Evolutionary conservation across 306 rosid genomes (phyloP), one percentile per base, ranked within the genome.

Genomic region (Cucumis cinereus): DNA sequence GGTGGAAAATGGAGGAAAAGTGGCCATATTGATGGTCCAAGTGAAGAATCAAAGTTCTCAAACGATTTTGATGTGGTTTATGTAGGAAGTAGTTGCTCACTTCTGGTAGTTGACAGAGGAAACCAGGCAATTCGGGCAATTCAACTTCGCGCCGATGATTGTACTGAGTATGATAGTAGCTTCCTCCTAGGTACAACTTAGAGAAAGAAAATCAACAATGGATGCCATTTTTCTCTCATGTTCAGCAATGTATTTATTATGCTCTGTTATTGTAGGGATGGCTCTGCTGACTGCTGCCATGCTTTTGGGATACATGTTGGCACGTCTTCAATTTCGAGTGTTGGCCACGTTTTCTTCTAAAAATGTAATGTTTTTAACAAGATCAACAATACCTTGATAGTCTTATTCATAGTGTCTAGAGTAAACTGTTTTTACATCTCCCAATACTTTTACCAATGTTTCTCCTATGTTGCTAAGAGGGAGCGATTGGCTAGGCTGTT

Each of bases 1-100:
- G 99, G 99, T 78, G 99, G 99, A 57, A 90, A 85, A 88, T 66
- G 97, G 89, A 89, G 88, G 74, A 92, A 90, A 60, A 92, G 43
- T 71, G 75, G 93, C 52, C 99, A 92, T 80, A 88, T 94, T 77
- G 99, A 94, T 87, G 99, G 97, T 83, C 92, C 95, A 59, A 87
- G 96, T 88, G 97, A 92, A 76, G 97, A 94, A 54, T 96, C 99
- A n/a, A 94, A 88, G 69, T 94, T 94, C 67, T 94, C 99, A 47
- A 87, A 85, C 54, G 97, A 94, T 83, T 94, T 94, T 80, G 97
- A 92, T 81, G 78, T 94, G 71, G 79, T 90, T 81, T 94, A 92
- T 81, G 81, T 82, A 57, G 87, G 83, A 49, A 92, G 89, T 58
- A 94, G 86, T 63, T 94, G 99, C 85, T 92, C 95, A 59, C 97